Conservation (phyloP, 1,284 basidiomycete genomes). For the Moniliophthora roreri region DNA sequence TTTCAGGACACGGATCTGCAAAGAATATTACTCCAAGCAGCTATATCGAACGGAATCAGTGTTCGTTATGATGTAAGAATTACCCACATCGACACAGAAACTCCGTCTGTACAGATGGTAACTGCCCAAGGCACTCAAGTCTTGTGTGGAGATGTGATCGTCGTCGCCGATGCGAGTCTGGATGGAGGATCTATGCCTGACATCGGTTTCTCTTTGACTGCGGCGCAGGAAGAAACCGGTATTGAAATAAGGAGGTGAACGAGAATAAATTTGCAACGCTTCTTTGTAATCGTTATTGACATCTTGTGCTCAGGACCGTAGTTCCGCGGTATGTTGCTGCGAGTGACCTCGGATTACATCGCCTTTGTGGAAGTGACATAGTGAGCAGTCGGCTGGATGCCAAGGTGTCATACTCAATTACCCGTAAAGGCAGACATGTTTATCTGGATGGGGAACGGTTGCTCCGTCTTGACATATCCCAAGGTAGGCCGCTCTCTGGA, state of each 20-base stretch:
- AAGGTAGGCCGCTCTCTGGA: constrained; percentile 34
- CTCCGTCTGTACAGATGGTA: constrained; percentile 37
- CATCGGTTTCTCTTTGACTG: constrained; percentile 24
- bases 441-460: constrained; percentile 41
- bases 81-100: constrained; percentile 33
- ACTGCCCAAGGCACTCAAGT: constrained; percentile 39
- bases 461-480: constrained; percentile 33
- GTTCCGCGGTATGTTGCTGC: constrained; percentile 40
- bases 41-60: constrained; percentile 41
- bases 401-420: constrained; percentile 4
- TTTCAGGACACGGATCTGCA: constrained; percentile 41
- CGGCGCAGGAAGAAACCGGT: constrained; percentile 18
- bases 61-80: constrained; percentile 42
- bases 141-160: constrained; percentile 52
- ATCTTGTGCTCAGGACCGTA: constrained; percentile 32
- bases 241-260: constrained; percentile 47
- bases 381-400: constrained; percentile 19
- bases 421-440: constrained; percentile 31
- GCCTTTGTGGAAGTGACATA: constrained; percentile 29
- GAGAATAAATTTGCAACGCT: not conserved
- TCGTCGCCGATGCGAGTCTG: constrained; percentile 55
- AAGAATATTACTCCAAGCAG: constrained; percentile 42
- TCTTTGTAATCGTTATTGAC: constrained; percentile 1
- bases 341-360: constrained; percentile 32
- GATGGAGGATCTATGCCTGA: too few relatives aligned